A percentile compares a stretch with the other conserved stretches of the same genome.
phyloP scores from a whole-genome alignment of 176 grass and related monocot species.

The Poa annua region DNA sequence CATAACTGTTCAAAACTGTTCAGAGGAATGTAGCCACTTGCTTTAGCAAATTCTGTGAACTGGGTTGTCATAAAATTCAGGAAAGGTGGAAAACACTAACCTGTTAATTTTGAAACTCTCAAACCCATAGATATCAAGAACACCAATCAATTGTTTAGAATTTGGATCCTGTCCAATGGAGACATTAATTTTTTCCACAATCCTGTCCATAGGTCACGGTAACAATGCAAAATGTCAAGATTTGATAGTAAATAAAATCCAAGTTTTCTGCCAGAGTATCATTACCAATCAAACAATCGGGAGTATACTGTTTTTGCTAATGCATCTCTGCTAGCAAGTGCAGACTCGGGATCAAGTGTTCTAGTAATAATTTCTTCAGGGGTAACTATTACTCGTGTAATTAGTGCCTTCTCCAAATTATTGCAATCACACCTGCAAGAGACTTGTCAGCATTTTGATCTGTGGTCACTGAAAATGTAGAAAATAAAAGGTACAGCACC shows the following conservation, averaged over 20 bases:
- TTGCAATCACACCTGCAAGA: slow-evolving; percentile 81
- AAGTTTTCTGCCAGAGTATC: slow-evolving; percentile 3
- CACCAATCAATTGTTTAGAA: slow-evolving; percentile 96
- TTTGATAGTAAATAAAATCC: slow-evolving; percentile 19
- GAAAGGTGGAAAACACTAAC: slow-evolving; percentile 51
- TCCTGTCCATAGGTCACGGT: slow-evolving; percentile 61
- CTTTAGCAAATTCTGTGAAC: slow-evolving; percentile 29
- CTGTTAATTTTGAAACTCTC: slow-evolving; percentile 99
- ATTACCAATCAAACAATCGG: slow-evolving; percentile 98
- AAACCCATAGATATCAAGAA: slow-evolving; percentile 99
- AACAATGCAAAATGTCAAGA: slow-evolving; percentile 30
- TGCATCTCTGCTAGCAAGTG: slow-evolving; percentile 94
- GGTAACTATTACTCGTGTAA: slow-evolving; percentile 93
- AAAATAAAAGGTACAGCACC: slow-evolving; percentile 11
- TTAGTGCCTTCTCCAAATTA: slow-evolving; percentile 91
- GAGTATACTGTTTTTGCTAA: slow-evolving; percentile 97
- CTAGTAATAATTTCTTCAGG: slow-evolving; percentile 99
- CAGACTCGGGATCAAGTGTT: slow-evolving; percentile 95
- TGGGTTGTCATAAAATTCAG: background rate
- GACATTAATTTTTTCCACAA: slow-evolving; percentile 97
- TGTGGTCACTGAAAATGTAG: slow-evolving; percentile 36
- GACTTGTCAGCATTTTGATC: slow-evolving; percentile 44
- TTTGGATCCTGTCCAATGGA: slow-evolving; percentile 99
- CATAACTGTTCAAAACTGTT: slow-evolving; percentile 94
- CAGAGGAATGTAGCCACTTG: slow-evolving; percentile 36